phyloP scores from a whole-genome alignment of 257 asterid genomes.

The Gentiana macrophylla region DNA sequence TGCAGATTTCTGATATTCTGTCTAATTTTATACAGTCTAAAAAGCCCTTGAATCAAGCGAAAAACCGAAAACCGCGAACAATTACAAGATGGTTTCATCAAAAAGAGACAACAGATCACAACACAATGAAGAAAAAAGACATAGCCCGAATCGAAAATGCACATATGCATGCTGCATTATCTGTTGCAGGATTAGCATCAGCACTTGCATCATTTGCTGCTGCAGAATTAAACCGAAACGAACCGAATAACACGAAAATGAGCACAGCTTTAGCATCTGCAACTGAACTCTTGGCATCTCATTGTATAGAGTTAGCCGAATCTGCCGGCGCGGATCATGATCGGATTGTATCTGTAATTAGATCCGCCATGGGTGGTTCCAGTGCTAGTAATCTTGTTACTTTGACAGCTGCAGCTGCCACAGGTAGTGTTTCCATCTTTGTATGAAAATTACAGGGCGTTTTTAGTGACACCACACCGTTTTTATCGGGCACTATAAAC shows the following conservation, averaged over 20 bases:
- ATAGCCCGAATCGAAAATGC: conserved; percentile 62
- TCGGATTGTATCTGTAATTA: conserved; percentile 42
- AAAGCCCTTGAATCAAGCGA: conserved; percentile 20
- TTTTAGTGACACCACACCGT: not conserved
- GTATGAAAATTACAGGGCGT: not conserved
- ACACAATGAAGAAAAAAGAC: conserved; percentile 50
- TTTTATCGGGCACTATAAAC: too few species aligned
- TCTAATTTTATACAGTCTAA: conserved; percentile 19
- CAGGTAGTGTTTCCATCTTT: conserved; percentile 33
- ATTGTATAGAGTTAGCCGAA: conserved; percentile 76
- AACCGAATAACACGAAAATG: conserved; percentile 41
- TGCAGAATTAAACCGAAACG: conserved; percentile 28
- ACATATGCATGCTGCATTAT: conserved; percentile 38
- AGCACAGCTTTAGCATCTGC: conserved; percentile 62
- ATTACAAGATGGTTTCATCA: conserved; percentile 59
- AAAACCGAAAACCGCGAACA: conserved; percentile 27
- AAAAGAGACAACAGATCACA: conserved; percentile 21
- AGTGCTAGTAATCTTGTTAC: conserved; percentile 64
- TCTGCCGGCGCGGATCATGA: conserved; percentile 51
- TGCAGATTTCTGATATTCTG: too few species aligned
- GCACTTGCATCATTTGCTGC: conserved; percentile 62
- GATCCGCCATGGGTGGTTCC: conserved; percentile 59
- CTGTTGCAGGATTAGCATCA: conserved; percentile 82
- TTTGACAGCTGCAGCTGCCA: conserved; percentile 87
- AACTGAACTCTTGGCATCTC: conserved; percentile 63